These are phyloP conservation scores for Melastoma malabathricum DNA, from an alignment of 345 rosid genomes.

Conservation along the genomic window DNA sequence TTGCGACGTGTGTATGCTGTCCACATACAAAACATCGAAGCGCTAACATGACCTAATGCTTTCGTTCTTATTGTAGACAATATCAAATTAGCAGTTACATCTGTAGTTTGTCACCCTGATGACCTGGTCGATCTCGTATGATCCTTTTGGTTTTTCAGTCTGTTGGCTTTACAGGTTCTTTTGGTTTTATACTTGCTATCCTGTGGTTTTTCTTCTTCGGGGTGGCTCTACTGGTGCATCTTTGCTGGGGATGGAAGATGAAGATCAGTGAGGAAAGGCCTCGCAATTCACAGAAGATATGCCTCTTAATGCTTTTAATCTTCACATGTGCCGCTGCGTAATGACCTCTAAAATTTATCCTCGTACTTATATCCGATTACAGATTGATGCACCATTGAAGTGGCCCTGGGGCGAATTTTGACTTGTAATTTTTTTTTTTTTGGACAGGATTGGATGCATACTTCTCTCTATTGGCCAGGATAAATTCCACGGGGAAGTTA, in stretches of 20 bases:
- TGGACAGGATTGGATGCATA: constrained; percentile 67
- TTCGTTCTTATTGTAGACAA: too few relatives aligned
- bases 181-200: constrained; percentile 58
- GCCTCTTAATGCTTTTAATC: constrained; percentile 55
- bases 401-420: constrained; percentile 4
- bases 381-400: neutral
- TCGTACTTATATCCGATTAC: neutral
- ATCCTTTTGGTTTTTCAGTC: constrained; percentile 38
- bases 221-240: constrained; percentile 46
- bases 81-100: neutral
- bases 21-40: too few relatives aligned
- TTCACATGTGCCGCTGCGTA: constrained; percentile 90
- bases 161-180: constrained; percentile 90
- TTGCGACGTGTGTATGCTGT: too few relatives aligned
- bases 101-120: neutral
- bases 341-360: constrained; percentile 14
- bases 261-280: constrained; percentile 39
- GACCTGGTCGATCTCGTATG: neutral
- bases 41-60: too few relatives aligned
- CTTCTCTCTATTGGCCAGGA: constrained; percentile 86
- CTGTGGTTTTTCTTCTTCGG: constrained; percentile 84
- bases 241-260: constrained; percentile 59
- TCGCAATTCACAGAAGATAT: constrained; percentile 29
- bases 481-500: constrained; percentile 62
- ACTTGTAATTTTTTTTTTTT: constrained; percentile 3